Percentiles rank a stretch among this genome's conserved stretches.
phyloP scores from a whole-genome alignment of 164 flowering plant genomes.

The Nymphaea thermarum region DNA sequence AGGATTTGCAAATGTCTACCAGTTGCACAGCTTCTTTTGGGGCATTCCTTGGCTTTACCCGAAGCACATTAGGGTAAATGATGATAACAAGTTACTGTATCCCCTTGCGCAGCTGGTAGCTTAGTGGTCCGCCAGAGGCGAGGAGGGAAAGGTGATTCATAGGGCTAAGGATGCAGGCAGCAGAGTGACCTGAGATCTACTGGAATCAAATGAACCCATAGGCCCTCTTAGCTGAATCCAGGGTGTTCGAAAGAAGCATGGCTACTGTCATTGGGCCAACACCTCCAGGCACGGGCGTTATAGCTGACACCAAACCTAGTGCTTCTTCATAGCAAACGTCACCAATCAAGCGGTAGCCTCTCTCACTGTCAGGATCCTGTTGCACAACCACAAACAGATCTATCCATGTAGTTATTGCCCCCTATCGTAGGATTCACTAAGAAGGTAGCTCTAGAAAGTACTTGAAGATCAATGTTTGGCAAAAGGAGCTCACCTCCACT shows the following conservation, averaged over 20 bases:
- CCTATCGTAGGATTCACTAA: neutral
- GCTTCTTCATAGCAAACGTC: conserved; percentile 94
- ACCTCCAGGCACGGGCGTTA: conserved; percentile 96
- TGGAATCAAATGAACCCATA: conserved; percentile 6
- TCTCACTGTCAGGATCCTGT: conserved; percentile 52
- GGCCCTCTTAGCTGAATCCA: conserved; percentile 63
- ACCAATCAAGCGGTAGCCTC: conserved; percentile 58
- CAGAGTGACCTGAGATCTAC: neutral
- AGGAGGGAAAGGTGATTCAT: no score
- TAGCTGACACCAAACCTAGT: conserved; percentile 46
- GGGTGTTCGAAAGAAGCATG: conserved; percentile 85
- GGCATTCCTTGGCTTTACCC: no score
- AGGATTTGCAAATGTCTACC: no score
- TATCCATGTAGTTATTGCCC: neutral
- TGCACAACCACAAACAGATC: neutral
- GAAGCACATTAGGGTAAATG: no score
- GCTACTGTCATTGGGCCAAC: conserved; percentile 94
- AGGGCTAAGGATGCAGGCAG: no score
- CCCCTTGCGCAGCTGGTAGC: no score
- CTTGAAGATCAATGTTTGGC: neutral
- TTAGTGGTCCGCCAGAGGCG: no score
- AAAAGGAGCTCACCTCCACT: conserved; percentile 42
- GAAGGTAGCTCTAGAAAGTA: neutral
- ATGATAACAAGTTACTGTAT: no score
- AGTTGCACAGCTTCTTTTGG: no score